Base-by-base conservation (phyloP, 2,329 filamentous ascomycete species). In the Clathrospora elynae region DNA sequence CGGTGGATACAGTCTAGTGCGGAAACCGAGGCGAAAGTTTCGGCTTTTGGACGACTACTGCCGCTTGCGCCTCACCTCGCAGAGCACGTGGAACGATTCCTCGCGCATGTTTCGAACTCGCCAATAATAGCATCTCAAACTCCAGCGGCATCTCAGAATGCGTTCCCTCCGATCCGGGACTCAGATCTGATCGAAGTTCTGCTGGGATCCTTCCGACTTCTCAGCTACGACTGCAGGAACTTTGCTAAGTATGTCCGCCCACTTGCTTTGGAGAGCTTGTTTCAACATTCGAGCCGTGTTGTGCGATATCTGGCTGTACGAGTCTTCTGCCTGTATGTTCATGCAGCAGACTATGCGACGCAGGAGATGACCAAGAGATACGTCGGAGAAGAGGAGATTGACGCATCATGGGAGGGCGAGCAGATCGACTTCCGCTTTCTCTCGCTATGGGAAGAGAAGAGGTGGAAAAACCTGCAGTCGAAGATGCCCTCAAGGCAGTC, bases 251-350 rank as follows among this genome's bases (percentile, higher is more conserved):
- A 83, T 57, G 78, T 90, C 22, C 81, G 82, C 23, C 83, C 86
- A 1, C 78, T 82, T 32, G 80, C 81, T 51, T 76, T 96, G 29
- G 84, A 90, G 70, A 71, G 71, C 19, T 74, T 95, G 9, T 86
- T 96, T 56, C 73, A 76, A 30, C 78, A 83, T 59, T 39, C 68
- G 32, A 77, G 79, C 54, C 74, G 71, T 45, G 73, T 80, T 11
- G 80, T 95, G 35, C 83, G 87, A 70, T 96, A 91, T 69, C 77
- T 97, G 48, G 86, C 90, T 10, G 80, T 95, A 42, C 83, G 90
- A 51, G 82, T 91, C 46, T 87, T 96, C 53, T 90, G 86, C 62
- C 77, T 89, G 51, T 82, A 90, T 43, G 82, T 95, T 57, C 83
- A 84, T 59, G 87, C 87, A 19, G 86, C 93, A 3, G 93, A 99